phyloP scores from a whole-genome alignment of 2,329 filamentous ascomycete genomes.

The Trichoderma atrobrunneum region DNA sequence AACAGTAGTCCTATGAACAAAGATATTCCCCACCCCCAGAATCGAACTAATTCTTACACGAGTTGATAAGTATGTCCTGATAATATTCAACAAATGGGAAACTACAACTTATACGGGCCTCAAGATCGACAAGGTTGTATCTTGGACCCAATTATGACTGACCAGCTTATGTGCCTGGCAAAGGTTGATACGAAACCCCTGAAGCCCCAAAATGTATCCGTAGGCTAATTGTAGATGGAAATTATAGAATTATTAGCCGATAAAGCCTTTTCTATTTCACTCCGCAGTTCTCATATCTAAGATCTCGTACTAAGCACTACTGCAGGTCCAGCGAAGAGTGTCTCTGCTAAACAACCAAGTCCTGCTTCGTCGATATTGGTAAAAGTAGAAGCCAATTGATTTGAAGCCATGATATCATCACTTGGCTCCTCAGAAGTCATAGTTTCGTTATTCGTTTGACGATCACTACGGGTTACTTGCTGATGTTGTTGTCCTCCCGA shows the following conservation, averaged over 20 bases:
- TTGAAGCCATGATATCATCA: not conserved
- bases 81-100: no score
- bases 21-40: no score
- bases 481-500: not conserved
- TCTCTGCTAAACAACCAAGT: not conserved
- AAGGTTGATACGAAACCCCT: no score
- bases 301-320: not conserved
- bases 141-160: no score
- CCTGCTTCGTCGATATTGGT: not conserved
- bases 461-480: not conserved
- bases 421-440: not conserved
- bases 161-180: no score
- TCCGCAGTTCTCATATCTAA: not conserved
- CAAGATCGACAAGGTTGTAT: no score
- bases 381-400: not conserved
- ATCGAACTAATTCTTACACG: no score
- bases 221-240: not conserved
- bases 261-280: conserved; percentile 8
- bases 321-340: not conserved
- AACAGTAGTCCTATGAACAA: no score
- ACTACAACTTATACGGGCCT: no score
- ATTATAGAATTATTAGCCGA: no score
- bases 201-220: no score
- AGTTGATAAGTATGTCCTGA: no score
- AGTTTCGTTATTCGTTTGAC: not conserved